Evolutionary conservation across 306 rosid species (phyloP), one percentile per base, ranked within the genome.

Genomic region (Delonix regia): DNA sequence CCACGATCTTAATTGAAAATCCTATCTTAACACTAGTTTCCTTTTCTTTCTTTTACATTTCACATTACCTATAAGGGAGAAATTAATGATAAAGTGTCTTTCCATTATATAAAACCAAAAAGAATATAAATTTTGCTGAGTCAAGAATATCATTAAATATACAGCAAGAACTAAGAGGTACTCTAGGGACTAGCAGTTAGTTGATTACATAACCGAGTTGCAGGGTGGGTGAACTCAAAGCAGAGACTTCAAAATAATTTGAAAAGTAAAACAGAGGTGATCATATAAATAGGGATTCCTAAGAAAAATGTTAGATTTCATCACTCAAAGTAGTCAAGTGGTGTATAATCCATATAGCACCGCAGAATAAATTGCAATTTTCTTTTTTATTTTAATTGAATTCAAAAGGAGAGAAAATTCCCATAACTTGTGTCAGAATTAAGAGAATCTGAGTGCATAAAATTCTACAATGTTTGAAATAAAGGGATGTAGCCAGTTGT

Each of bases 401-500:
- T 55, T 74, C 30, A 52, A 48, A 38, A 48, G 45, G 28, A 22
- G 5, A 3, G 0, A 22, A 39, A 69, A 9, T 53, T 62, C 47
- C 75, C 63, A 79, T 57, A 21, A 16, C 70, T 73, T 45, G 78
- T 68, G 85, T 77, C 69, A 77, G 81, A 83, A 73, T 60, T 22
- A 74, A 53, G 76, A 69, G 76, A 78, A 72, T 76, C 74, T 16
- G 59, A 75, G 78, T 63, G 82, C 84, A 57, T 71, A 75, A 57
- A 77, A 79, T 78, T 73, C 78, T 44, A 41, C 82, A 74, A 24
- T 64, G 74, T 77, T 81, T 83, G 83, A 83, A 80, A 81, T 64
- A 78, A 70, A 78, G 72, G 81, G 70, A 56, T 69, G 18, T 27
- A 45, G 44, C 65, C 59, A 76, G 36, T 66, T 65, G 41, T 55